Evolutionary conservation across 345 rosid species (phyloP), one percentile per base, ranked within the genome.

Genomic region (Eucalyptus regnans): DNA sequence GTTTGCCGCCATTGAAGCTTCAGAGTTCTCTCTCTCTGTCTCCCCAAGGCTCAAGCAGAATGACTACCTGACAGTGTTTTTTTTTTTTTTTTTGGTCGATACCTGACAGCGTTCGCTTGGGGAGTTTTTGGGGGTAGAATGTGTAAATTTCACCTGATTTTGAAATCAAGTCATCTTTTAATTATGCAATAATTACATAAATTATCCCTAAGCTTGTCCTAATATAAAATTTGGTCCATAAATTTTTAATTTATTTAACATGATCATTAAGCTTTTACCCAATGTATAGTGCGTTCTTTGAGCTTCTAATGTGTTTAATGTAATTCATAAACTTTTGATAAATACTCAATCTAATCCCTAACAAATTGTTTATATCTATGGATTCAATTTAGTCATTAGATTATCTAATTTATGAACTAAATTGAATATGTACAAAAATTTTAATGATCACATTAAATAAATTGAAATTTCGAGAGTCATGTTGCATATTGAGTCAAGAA

Each of bases 1-100:
- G 81, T 90, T 88, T 48, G 81, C 87, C 46, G 91, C 92, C 91
- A 89, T 90, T 50, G 44, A 25, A 51, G 41, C 81, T 37, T 37
- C 81, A 18, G 25, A 71, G 14, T 14, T 4, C 46, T 9, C 13
- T 33, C 23, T 68, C 81, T 17, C 76, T 66, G 41, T n/a, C 76
- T n/a, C 76, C 37, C 41, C 5, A 10, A 66, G 23, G 44, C 80
- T 68, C 80, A 68, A 31, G 80, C 18, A 68, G 80, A 68, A 31
- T 8, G 23, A 31, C 41, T 8, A 9, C 43, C 22, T 4, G 80
- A 68, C 80, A 15, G 22, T 16, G 44, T 2, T 33, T 33, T 33
- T 33, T 33, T 33, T 33, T 33, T 33, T 33, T 33, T 33, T 33
- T 33, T 33, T 33, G 33, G 33, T 33, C 33, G 33, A 33, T 33